Base-by-base conservation (phyloP, 2,329 filamentous ascomycete species). In the Fusarium nelsonii region DNA sequence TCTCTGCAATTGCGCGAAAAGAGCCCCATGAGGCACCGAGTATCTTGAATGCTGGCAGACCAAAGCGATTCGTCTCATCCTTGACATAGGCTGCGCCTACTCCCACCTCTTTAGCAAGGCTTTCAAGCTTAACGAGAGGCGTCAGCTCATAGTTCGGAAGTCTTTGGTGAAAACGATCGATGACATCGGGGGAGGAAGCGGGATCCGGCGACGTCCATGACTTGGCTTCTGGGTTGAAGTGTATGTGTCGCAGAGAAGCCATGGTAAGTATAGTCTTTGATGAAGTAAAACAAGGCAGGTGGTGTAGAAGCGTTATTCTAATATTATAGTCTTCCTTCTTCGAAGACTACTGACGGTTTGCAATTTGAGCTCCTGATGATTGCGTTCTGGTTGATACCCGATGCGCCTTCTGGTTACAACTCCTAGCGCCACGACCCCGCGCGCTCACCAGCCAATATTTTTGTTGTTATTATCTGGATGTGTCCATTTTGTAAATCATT, bases 31-130 rank as follows among this genome's bases (percentile, higher is more conserved):
- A 92, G 1, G 92, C 92, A 20, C 92, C 92, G 0, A 94, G 84
- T 44, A 94, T 92, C 78, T 96, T 96, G 4, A 94, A 95, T 0
- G 91, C 86, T 0, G 91, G 90, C 3, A 94, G 82, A 0, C 89
- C 89, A 37, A 93, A 87, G 7, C 92, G 85, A 54, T 79, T 82
- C 30, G 86, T 88, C 76, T 95, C 92, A 71, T 94, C 88, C 74
- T 95, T 95, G 67, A 94, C 73, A 37, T 89, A 83, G 5, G 94
- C 81, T 7, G 83, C 79, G 1, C 79, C 78, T 12, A 92, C 79
- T 0, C 85, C 85, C 0, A 93, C 77, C 15, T 89, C 83, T 4
- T 79, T 69, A 0, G 91, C 90, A 1, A 93, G 67, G 0, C 78
- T 71, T 0, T 83, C 80, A 0, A 93, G 80, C 0, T 80, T 69